phyloP scores from a whole-genome alignment of 2,329 filamentous ascomycete species.

The Hyphodiscus sp. region DNA sequence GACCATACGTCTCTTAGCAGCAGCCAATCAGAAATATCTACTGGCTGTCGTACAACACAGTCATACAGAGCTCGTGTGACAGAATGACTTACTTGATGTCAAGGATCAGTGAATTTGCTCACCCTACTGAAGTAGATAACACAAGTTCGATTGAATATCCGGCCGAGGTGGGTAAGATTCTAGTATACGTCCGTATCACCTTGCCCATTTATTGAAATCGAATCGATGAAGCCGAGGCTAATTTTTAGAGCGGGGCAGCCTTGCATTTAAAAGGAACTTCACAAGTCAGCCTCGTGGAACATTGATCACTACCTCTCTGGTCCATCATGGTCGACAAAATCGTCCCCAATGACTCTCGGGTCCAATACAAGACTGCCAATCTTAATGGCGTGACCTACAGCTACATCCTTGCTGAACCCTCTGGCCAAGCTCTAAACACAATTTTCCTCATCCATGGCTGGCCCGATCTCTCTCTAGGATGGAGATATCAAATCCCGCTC shows the following conservation, averaged over 20 bases:
- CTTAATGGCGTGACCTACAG: slow-evolving; percentile 67
- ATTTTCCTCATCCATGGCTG: slow-evolving; percentile 56
- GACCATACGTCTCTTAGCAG: not conserved
- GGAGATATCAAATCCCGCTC: slow-evolving; percentile 82
- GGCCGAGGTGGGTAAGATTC: not conserved
- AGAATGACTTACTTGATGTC: too few relatives aligned
- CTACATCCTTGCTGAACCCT: slow-evolving; percentile 51
- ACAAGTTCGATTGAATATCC: not conserved
- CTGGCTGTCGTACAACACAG: too few relatives aligned
- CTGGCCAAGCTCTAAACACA: slow-evolving; percentile 38
- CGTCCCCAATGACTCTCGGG: slow-evolving; percentile 56
- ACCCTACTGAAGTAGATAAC: too few relatives aligned
- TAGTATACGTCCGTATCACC: not conserved
- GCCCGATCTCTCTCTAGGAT: slow-evolving; percentile 75
- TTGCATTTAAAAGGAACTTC: not conserved
- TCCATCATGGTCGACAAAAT: slow-evolving; percentile 57
- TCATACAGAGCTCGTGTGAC: too few relatives aligned
- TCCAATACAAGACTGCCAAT: slow-evolving; percentile 54
- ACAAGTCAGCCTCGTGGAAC: not conserved
- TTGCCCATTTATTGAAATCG: not conserved
- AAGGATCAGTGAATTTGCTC: too few relatives aligned
- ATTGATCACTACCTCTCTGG: not conserved
- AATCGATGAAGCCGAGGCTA: not conserved
- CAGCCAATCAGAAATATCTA: too few relatives aligned
- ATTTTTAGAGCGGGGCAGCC: not conserved